Percentiles rank a stretch among this genome's conserved stretches.
These are phyloP conservation scores for Suillus decipiens DNA, from an alignment of 768 basidiomycete species.

Conservation along the genomic window DNA sequence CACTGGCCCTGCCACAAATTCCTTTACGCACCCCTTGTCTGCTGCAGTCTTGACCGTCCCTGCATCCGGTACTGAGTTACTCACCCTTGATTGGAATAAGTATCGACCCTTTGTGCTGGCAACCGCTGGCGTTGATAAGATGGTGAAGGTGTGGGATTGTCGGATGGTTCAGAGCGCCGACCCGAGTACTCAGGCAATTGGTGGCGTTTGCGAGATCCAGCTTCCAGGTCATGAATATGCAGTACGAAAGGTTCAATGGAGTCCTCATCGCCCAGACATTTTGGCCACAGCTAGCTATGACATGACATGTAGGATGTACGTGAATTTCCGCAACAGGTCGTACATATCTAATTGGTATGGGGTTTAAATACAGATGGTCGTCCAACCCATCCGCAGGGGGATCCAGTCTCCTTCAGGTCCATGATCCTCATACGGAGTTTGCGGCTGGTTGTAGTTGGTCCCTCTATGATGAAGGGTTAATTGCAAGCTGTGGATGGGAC, in stretches of 20 bases:
- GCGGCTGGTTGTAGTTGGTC: slow-evolving; percentile 92
- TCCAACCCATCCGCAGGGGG: slow-evolving; percentile 53
- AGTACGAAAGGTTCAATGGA: slow-evolving; percentile 87
- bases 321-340: slow-evolving; percentile 21
- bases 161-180: slow-evolving; percentile 73
- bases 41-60: slow-evolving; percentile 77
- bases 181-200: slow-evolving; percentile 52
- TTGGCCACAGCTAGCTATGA: slow-evolving; percentile 83
- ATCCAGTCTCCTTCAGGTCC: slow-evolving; percentile 62
- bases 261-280: slow-evolving; percentile 72
- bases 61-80: slow-evolving; percentile 75
- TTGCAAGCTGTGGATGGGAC: slow-evolving; percentile 95
- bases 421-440: slow-evolving; percentile 93
- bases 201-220: slow-evolving; percentile 69
- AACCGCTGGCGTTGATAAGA: slow-evolving; percentile 77
- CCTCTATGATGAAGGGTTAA: slow-evolving; percentile 81
- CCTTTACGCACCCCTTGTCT: slow-evolving; percentile 67
- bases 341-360: background rate
- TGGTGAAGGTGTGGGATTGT: slow-evolving; percentile 81
- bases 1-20: slow-evolving; percentile 48
- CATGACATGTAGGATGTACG: slow-evolving; percentile 93
- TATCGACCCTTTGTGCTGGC: slow-evolving; percentile 80
- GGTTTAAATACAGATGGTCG: slow-evolving; percentile 59
- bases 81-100: slow-evolving; percentile 92
- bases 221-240: slow-evolving; percentile 89